phyloP scores from a whole-genome alignment of 805 yeast species.

The Candida hispaniensis region DNA sequence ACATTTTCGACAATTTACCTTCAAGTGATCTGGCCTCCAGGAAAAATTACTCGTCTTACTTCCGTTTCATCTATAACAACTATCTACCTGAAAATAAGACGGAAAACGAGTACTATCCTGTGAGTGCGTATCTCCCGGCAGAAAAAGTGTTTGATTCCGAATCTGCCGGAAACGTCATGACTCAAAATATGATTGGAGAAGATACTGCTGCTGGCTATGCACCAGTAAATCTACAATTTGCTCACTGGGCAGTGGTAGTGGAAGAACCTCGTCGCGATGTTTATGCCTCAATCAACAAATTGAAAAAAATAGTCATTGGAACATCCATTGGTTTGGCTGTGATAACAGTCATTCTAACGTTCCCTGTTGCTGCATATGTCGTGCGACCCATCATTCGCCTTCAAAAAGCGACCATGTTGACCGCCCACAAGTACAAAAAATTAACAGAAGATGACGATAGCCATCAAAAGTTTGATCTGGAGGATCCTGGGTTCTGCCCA shows the following conservation, averaged over 20 bases:
- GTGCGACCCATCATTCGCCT: constrained; percentile 72
- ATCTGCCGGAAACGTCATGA: constrained; percentile 5
- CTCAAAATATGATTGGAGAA: constrained; percentile 27
- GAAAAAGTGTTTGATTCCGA: constrained; percentile 28
- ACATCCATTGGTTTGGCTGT: constrained; percentile 70
- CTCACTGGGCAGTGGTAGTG: constrained; percentile 63
- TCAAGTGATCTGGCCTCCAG: no score
- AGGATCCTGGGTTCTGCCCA: no score
- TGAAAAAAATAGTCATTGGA: constrained; percentile 63
- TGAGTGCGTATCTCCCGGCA: constrained; percentile 25
- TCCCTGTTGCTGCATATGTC: constrained; percentile 75
- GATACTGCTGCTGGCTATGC: constrained; percentile 50
- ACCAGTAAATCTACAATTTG: constrained; percentile 34
- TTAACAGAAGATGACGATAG: not conserved
- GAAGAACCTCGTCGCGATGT: constrained; percentile 52
- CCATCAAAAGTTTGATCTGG: not conserved
- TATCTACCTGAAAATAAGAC: constrained; percentile 27
- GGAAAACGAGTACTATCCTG: constrained; percentile 19
- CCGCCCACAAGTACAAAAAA: constrained; percentile 29
- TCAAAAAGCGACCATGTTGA: constrained; percentile 72
- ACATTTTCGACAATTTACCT: no score
- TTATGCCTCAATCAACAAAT: constrained; percentile 48
- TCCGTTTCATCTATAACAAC: constrained; percentile 20
- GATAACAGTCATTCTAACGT: constrained; percentile 61
- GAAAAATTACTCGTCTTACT: no score